Percentiles rank a stretch among this genome's conserved stretches.
phyloP scores from a whole-genome alignment of 306 rosid genomes.

The Alnus rubra region DNA sequence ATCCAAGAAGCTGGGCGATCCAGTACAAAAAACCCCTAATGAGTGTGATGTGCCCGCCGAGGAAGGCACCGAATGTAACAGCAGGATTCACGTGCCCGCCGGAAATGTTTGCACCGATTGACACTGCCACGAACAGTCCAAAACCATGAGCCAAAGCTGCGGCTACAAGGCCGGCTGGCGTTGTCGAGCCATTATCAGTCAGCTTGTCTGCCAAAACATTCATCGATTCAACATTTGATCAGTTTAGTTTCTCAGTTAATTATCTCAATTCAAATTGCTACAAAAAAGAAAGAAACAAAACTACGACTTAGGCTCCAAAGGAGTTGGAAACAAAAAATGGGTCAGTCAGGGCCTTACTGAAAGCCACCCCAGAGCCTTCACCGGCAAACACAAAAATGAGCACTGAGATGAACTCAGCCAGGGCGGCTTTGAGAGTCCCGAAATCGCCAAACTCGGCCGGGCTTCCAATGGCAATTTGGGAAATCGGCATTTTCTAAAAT shows the following conservation, averaged over 20 bases:
- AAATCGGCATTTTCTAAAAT: conserved; percentile 47
- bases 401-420: conserved; percentile 71
- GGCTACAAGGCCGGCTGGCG: conserved; percentile 66
- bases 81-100: conserved; percentile 87
- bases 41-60: conserved; percentile 77
- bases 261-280: neutral
- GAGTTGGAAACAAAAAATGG: neutral
- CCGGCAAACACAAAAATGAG: conserved; percentile 77
- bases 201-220: conserved; percentile 52
- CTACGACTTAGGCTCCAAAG: neutral
- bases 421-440: conserved; percentile 56
- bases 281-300: neutral
- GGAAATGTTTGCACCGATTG: conserved; percentile 75
- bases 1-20: conserved; percentile 84
- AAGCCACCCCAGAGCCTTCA: conserved; percentile 77
- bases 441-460: conserved; percentile 41
- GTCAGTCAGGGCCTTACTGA: conserved; percentile 38
- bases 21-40: conserved; percentile 61
- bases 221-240: neutral
- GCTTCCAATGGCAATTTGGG: conserved; percentile 52
- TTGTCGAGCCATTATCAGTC: conserved; percentile 55
- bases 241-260: neutral
- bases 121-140: conserved; percentile 71
- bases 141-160: conserved; percentile 72
- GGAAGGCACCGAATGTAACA: conserved; percentile 70